Evolutionary conservation across 1,284 basidiomycete species (phyloP).

Genomic region (Rhodotorula sp.): DNA sequence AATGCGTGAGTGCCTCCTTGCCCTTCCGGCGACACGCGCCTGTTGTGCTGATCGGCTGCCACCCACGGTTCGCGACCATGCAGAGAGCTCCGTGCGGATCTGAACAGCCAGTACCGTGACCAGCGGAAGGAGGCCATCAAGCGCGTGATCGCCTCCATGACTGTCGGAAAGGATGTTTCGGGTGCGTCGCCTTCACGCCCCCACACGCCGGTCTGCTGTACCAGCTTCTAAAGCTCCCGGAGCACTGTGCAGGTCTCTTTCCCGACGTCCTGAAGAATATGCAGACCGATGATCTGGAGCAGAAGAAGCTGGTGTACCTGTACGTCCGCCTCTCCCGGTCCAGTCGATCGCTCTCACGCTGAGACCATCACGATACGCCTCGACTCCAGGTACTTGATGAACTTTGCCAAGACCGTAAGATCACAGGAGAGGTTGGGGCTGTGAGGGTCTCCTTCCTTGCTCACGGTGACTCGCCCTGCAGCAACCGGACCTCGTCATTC

Average conservation of each 20-base stretch:
- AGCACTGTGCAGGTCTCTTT: slow-evolving; percentile 81
- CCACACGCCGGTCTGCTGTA: slow-evolving; percentile 54
- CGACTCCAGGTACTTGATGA: slow-evolving; percentile 18
- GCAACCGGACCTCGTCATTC: slow-evolving; percentile 94
- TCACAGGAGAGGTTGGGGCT: neutral
- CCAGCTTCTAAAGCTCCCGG: neutral
- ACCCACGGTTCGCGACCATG: neutral
- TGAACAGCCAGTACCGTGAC: slow-evolving; percentile 94
- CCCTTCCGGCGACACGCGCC: neutral
- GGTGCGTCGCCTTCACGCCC: slow-evolving; percentile 3
- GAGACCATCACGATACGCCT: neutral
- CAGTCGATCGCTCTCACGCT: neutral
- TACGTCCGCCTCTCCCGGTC: slow-evolving; percentile 98
- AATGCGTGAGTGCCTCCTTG: slow-evolving; percentile 20
- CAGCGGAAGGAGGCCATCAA: slow-evolving; percentile 98
- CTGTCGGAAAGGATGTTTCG: slow-evolving; percentile 64
- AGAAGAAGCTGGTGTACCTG: slow-evolving; percentile 96
- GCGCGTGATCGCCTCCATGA: slow-evolving; percentile 92
- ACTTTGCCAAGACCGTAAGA: slow-evolving; percentile 21
- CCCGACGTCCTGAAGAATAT: slow-evolving; percentile 99
- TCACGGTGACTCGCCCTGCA: neutral
- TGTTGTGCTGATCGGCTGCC: neutral
- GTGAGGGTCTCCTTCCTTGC: neutral
- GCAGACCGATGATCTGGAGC: slow-evolving; percentile 67
- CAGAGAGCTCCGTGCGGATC: slow-evolving; percentile 55